phyloP scores from a whole-genome alignment of 2,329 filamentous ascomycete genomes.

The Periconia sp. region DNA sequence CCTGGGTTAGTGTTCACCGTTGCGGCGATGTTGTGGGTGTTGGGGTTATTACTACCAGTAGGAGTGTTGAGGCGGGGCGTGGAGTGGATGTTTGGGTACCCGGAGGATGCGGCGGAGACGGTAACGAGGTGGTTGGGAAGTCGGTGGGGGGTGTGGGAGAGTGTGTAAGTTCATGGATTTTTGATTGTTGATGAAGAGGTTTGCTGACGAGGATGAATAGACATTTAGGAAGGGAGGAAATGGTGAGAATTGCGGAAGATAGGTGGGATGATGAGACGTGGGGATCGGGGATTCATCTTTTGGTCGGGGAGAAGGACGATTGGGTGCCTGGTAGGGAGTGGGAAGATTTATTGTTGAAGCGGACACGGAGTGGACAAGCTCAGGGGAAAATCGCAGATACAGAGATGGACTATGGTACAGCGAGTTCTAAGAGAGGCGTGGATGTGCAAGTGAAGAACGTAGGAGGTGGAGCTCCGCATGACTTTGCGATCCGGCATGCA shows the following conservation, averaged over 20 bases:
- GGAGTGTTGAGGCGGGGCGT: background rate
- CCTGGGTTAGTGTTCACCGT: background rate
- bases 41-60: background rate
- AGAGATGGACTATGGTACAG: too few species aligned
- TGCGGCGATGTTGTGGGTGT: background rate
- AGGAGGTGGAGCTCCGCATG: too few species aligned
- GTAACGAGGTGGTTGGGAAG: background rate
- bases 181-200: background rate
- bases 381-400: too few species aligned
- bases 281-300: background rate
- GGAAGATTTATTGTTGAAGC: background rate
- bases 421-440: too few species aligned
- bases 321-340: background rate
- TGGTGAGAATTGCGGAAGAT: background rate
- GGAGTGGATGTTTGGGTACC: background rate
- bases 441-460: too few species aligned
- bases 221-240: background rate
- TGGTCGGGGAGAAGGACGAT: background rate
- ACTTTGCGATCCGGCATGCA: too few species aligned
- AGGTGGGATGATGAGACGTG: background rate
- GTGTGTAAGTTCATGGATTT: background rate
- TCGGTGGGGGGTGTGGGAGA: background rate
- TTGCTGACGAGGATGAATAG: background rate
- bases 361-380: too few species aligned
- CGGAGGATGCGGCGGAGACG: background rate